These are phyloP conservation scores for Handroanthus guayacan DNA, from an alignment of 257 asterid genomes.

Conservation along the genomic window DNA sequence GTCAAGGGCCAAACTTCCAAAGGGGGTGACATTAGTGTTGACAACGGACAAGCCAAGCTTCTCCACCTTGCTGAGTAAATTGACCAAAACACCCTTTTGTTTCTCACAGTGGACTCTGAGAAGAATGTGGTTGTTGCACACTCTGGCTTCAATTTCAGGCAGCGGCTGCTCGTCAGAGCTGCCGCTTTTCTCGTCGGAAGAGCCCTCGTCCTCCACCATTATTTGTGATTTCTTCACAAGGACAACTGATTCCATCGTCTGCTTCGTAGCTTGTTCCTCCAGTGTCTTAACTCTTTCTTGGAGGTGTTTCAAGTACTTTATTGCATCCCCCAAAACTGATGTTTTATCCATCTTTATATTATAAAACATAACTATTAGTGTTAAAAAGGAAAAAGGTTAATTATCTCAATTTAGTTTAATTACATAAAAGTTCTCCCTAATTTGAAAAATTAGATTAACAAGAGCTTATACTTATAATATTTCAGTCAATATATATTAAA, in stretches of 20 bases:
- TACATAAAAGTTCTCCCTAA: no score
- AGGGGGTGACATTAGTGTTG: slow-evolving; percentile 35
- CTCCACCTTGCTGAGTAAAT: slow-evolving; percentile 34
- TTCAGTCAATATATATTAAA: no score
- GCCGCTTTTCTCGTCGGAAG: slow-evolving; percentile 28
- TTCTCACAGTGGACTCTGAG: slow-evolving; percentile 37
- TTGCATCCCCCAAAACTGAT: slow-evolving; percentile 45
- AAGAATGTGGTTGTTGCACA: slow-evolving; percentile 36
- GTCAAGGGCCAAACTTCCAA: slow-evolving; percentile 49
- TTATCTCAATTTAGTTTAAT: no score
- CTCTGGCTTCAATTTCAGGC: slow-evolving; percentile 39
- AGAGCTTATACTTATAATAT: no score
- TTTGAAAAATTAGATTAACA: no score
- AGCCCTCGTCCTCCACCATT: slow-evolving; percentile 37
- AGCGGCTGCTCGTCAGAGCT: slow-evolving; percentile 29
- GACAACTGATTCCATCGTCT: slow-evolving; percentile 46
- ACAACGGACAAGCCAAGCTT: slow-evolving; percentile 26
- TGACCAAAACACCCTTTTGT: slow-evolving; percentile 31
- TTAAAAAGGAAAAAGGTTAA: no score
- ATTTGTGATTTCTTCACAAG: slow-evolving; percentile 41
- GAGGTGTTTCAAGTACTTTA: slow-evolving; percentile 41
- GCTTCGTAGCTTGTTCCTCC: slow-evolving; percentile 44
- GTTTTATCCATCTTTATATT: slow-evolving; percentile 47
- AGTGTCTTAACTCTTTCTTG: slow-evolving; percentile 44
- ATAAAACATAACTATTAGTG: background rate